Percentiles rank a stretch among this genome's conserved stretches.
These are phyloP conservation scores for Candida broadrunensis DNA, from an alignment of 805 yeast genomes.

Conservation along the genomic window DNA sequence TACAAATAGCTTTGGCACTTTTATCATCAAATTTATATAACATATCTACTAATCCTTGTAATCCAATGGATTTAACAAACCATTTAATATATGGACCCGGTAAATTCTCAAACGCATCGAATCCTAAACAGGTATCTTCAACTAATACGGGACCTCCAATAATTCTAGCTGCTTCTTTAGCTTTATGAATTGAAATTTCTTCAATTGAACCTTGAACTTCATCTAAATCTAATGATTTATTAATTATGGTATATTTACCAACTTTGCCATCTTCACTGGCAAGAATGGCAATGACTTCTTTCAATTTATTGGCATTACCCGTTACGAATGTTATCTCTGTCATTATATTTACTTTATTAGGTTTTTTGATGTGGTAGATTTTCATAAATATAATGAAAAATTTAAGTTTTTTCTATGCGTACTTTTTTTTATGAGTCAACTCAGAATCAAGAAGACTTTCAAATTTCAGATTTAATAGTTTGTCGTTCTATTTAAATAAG, in stretches of 20 bases:
- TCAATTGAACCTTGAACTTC: conserved; percentile 89
- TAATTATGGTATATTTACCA: conserved; percentile 53
- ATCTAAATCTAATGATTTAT: conserved; percentile 72
- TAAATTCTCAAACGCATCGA: conserved; percentile 69
- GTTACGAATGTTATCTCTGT: conserved; percentile 66
- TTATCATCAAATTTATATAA: conserved; percentile 79
- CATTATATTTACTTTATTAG: too few relatives aligned
- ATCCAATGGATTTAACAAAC: conserved; percentile 78
- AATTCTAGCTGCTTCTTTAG: conserved; percentile 63
- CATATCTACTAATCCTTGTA: conserved; percentile 74
- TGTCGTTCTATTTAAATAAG: too few relatives aligned
- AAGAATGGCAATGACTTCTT: conserved; percentile 78
- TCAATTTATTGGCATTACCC: conserved; percentile 85
- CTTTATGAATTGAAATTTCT: conserved; percentile 79
- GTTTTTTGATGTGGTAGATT: too few relatives aligned
- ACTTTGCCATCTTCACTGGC: conserved; percentile 34
- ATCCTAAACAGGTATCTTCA: conserved; percentile 91
- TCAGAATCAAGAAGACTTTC: too few relatives aligned
- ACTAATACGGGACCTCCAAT: conserved; percentile 82
- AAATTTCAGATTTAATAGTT: too few relatives aligned
- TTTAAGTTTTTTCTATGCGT: too few relatives aligned
- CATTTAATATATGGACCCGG: conserved; percentile 97
- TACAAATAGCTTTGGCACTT: conserved; percentile 83
- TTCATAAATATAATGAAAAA: too few relatives aligned
- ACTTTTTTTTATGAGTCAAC: too few relatives aligned